A percentile compares a stretch with the other conserved stretches of the same genome.
phyloP scores from a whole-genome alignment of 345 rosid species.

The Populus pruinosa region DNA sequence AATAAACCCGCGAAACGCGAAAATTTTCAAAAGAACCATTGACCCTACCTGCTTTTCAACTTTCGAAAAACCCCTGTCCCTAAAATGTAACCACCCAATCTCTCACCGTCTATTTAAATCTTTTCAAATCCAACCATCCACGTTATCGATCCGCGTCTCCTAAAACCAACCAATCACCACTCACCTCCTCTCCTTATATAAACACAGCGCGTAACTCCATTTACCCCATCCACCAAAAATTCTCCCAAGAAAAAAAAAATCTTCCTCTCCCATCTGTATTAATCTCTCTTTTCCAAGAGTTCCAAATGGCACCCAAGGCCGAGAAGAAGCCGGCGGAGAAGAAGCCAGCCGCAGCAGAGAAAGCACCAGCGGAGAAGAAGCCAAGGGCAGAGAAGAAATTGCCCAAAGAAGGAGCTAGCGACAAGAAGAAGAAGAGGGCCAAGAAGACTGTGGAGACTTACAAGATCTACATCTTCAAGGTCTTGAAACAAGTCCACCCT shows the following conservation, averaged over 20 bases:
- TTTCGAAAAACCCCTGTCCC: not conserved
- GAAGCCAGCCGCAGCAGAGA: slow-evolving; percentile 22
- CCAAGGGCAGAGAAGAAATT: slow-evolving; percentile 24
- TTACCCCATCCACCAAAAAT: no score
- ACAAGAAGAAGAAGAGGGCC: slow-evolving; percentile 20
- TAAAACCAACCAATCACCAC: slow-evolving; percentile 5
- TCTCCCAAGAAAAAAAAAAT: no score
- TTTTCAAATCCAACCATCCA: slow-evolving; percentile 4
- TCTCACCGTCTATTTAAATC: not conserved
- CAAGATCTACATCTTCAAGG: slow-evolving; percentile 29
- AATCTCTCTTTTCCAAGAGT: not conserved
- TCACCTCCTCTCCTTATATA: not conserved
- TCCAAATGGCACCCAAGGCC: slow-evolving; percentile 19
- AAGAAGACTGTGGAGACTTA: slow-evolving; percentile 30
- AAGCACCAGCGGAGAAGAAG: slow-evolving; percentile 20
- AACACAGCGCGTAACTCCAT: not conserved
- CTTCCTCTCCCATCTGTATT: no score
- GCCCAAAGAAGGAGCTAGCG: slow-evolving; percentile 20
- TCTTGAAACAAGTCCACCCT: slow-evolving; percentile 25
- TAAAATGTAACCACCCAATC: not conserved
- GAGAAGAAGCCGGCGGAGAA: slow-evolving; percentile 24
- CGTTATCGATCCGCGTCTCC: slow-evolving; percentile 10
- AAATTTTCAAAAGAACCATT: not conserved
- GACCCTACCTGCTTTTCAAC: not conserved
- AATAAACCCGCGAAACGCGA: not conserved